These are phyloP conservation scores for Boletus bicolor DNA, from an alignment of 768 basidiomycete species.

Conservation along the genomic window DNA sequence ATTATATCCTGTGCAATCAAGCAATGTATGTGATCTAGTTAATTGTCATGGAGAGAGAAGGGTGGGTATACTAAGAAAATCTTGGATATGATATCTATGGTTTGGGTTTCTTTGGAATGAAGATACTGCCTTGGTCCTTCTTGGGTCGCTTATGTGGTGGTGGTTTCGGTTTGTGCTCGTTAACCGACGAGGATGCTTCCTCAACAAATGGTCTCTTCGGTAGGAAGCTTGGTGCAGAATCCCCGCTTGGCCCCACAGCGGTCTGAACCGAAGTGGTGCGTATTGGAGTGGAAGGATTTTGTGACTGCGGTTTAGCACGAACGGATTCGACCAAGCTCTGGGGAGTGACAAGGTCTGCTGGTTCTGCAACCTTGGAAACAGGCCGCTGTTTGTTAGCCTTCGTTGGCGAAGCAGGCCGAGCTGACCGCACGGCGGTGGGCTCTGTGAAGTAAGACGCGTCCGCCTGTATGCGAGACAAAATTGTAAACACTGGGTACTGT, in stretches of 20 bases:
- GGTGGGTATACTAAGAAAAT: constrained; percentile 1
- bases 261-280: neutral
- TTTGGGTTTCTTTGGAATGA: constrained; percentile 60
- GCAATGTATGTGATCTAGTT: constrained; percentile 11
- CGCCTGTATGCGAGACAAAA: constrained; percentile 18
- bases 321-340: constrained; percentile 32
- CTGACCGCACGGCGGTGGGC: constrained; percentile 15
- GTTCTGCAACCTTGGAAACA: constrained; percentile 20
- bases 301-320: constrained; percentile 24
- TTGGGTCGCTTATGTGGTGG: constrained; percentile 32
- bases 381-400: constrained; percentile 23
- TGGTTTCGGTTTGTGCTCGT: constrained; percentile 26
- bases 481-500: neutral
- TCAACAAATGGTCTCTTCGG: constrained; percentile 23
- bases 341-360: constrained; percentile 39
- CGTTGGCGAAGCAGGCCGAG: constrained; percentile 20
- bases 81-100: constrained; percentile 14
- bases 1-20: constrained; percentile 10
- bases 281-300: constrained; percentile 5
- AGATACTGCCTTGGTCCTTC: constrained; percentile 41
- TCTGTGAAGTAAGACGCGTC: constrained; percentile 40
- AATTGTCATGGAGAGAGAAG: neutral
- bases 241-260: constrained; percentile 4
- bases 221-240: constrained; percentile 3
- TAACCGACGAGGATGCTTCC: constrained; percentile 14